These are phyloP conservation scores for Lichenothelia convexa DNA, from an alignment of 495 filamentous ascomycete species.

Conservation along the genomic window DNA sequence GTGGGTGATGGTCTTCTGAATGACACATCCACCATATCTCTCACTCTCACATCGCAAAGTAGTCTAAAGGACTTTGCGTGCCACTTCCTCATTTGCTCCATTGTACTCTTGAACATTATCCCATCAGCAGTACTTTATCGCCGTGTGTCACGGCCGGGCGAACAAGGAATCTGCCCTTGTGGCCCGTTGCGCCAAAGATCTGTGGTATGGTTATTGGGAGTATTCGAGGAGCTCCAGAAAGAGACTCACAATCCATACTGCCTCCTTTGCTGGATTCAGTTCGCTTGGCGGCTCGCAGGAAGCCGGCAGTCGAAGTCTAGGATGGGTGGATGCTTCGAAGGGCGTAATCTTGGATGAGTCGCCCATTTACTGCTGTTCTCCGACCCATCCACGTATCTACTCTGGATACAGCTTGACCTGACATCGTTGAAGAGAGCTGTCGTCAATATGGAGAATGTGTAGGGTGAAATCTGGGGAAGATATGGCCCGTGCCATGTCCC, in stretches of 20 bases:
- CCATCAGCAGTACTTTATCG: conserved; percentile 85
- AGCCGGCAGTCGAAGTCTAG: conserved; percentile 15
- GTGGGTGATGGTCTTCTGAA: conserved; percentile 45
- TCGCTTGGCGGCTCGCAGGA: conserved; percentile 19
- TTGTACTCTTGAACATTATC: conserved; percentile 60
- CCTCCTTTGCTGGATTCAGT: conserved; percentile 14
- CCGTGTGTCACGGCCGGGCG: conserved; percentile 61
- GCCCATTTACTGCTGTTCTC: too few species aligned
- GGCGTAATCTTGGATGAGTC: too few species aligned
- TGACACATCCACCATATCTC: conserved; percentile 55
- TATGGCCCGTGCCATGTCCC: too few species aligned
- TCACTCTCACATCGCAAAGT: conserved; percentile 76
- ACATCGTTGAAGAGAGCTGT: too few species aligned
- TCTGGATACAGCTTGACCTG: too few species aligned
- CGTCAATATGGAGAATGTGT: too few species aligned
- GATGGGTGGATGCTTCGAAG: conserved; percentile 1
- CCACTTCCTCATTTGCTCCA: conserved; percentile 49
- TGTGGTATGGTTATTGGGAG: conserved; percentile 12
- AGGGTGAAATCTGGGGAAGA: too few species aligned
- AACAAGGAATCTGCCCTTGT: conserved; percentile 83
- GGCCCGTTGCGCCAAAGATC: conserved; percentile 89
- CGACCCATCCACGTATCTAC: too few species aligned
- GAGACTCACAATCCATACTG: conserved; percentile 15
- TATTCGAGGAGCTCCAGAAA: not conserved
- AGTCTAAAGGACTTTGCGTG: conserved; percentile 55